Conservation (phyloP, 2,329 filamentous ascomycete genomes). For the Sporothrix phasma region DNA sequence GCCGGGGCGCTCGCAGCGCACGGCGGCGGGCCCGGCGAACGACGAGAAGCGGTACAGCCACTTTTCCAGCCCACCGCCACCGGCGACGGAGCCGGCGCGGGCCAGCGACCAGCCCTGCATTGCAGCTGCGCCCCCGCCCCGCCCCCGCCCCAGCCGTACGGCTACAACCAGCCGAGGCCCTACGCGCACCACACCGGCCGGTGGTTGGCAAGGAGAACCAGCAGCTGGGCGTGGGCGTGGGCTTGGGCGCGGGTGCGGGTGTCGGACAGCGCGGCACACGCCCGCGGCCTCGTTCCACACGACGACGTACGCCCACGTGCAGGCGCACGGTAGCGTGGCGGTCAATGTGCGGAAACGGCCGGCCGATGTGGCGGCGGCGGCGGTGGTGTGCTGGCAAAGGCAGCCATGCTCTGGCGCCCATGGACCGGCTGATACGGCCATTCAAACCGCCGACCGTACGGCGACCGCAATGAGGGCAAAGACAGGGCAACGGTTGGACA, state of each 20-base stretch:
- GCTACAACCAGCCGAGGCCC: slow-evolving; percentile 9
- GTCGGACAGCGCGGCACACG: slow-evolving; percentile 19
- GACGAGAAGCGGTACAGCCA: slow-evolving; percentile 36
- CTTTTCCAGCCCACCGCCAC: slow-evolving; percentile 47
- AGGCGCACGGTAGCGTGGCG: slow-evolving; percentile 22
- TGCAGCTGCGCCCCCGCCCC: neutral
- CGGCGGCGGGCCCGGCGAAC: too few species aligned
- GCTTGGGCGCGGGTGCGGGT: neutral
- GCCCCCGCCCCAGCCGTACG: neutral
- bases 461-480: slow-evolving; percentile 21
- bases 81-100: neutral
- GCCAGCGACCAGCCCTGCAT: neutral
- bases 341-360: slow-evolving; percentile 35
- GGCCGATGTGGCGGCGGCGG: slow-evolving; percentile 33
- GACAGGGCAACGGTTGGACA: neutral
- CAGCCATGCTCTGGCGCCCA: slow-evolving; percentile 31
- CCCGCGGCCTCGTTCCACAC: slow-evolving; percentile 40
- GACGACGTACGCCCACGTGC: slow-evolving; percentile 33
- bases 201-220: slow-evolving; percentile 1
- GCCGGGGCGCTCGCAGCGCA: too few species aligned
- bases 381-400: slow-evolving; percentile 14
- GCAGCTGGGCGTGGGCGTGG: neutral
- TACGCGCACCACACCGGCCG: neutral
- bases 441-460: slow-evolving; percentile 49
- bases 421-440: slow-evolving; percentile 43